Evolutionary conservation across 495 filamentous ascomycete genomes (phyloP), one percentile per base, ranked within the genome.

Genomic region (Podospora bellae-mahoneyi): DNA sequence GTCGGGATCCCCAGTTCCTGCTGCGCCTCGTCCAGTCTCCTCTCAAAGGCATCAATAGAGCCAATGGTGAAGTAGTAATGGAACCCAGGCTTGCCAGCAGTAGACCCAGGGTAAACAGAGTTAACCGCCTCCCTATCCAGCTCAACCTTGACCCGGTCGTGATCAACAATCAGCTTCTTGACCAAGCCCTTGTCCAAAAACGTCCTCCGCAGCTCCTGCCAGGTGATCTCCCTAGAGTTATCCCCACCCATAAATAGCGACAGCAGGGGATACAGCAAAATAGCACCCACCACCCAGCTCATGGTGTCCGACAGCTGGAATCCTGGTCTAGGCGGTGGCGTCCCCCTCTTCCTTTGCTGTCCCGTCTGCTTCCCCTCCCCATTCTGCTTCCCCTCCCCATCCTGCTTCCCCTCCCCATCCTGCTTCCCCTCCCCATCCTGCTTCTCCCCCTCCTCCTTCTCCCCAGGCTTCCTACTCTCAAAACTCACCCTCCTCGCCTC

Each of bases 121-220:
- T 86, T 83, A 2, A 91, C 85, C 63, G 92, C 92, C 66, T 97
- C 92, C 55, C 89, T 88, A 77, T 96, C 87, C 64, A 98, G 85
- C 66, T 95, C 88, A 62, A 97, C 93, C 56, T 88, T 86, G 58
- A 97, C 95, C 28, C 84, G 82, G 68, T 86, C 87, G 64, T 84
- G 80, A 66, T 92, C 90, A 68, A 95, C 81, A 57, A 96, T 89
- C 77, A 99, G 84, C 83, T 91, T 97, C 80, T 97, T 91, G 27
- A 99, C 96, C 60, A 99, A 84, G 55, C 95, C 95, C 80, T 94
- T 96, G 76, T 97, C 93, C 59, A 99, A 84, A 83, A 96, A 98
- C 54, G 92, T 94, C 69, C 87, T 91, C 58, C 89, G 84, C 77
- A 98, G 91, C 78, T 98, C 96, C 82, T 99, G 94, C 92, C 93